A percentile compares a stretch with the other conserved stretches of the same genome.
Evolutionary conservation across 2,329 filamentous ascomycete species (phyloP).

Genomic region (Monilinia vaccinii-corymbosi): DNA sequence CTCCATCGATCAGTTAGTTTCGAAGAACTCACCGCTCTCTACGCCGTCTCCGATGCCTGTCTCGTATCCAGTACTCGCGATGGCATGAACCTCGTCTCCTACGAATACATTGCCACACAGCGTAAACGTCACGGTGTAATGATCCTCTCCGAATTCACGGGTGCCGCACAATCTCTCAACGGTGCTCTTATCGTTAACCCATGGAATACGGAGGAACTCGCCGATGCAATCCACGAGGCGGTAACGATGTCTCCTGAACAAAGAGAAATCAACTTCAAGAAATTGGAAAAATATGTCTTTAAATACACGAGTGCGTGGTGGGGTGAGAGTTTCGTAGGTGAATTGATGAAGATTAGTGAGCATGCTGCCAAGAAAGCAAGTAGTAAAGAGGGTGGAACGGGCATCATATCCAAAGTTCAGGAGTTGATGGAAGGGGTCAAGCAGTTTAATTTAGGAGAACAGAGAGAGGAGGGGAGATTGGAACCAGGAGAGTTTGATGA

Average conservation of each 20-base stretch:
- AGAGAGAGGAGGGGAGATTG: slow-evolving; percentile 9
- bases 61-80: slow-evolving; percentile 93
- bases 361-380: slow-evolving; percentile 28
- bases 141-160: slow-evolving; percentile 94
- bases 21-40: slow-evolving; percentile 88
- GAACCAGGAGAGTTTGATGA: slow-evolving; percentile 10
- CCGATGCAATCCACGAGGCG: slow-evolving; percentile 88
- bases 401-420: slow-evolving; percentile 3
- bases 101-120: slow-evolving; percentile 96
- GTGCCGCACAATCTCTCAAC: slow-evolving; percentile 88
- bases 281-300: slow-evolving; percentile 89
- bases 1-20: slow-evolving; percentile 94
- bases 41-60: slow-evolving; percentile 85
- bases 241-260: slow-evolving; percentile 92
- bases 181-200: slow-evolving; percentile 93
- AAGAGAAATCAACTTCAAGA: slow-evolving; percentile 77
- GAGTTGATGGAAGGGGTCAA: slow-evolving; percentile 17
- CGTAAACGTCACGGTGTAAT: slow-evolving; percentile 83
- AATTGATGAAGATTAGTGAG: slow-evolving; percentile 44
- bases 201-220: slow-evolving; percentile 95
- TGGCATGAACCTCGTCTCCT: slow-evolving; percentile 97
- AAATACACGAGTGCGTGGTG: slow-evolving; percentile 98
- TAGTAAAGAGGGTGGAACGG: slow-evolving; percentile 6
- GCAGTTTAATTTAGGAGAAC: slow-evolving; percentile 13
- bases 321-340: slow-evolving; percentile 85